Percentiles rank a stretch among this genome's conserved stretches.
Conservation (phyloP, 352 stramenopile species). For the Phytophthora kernoviae region DNA sequence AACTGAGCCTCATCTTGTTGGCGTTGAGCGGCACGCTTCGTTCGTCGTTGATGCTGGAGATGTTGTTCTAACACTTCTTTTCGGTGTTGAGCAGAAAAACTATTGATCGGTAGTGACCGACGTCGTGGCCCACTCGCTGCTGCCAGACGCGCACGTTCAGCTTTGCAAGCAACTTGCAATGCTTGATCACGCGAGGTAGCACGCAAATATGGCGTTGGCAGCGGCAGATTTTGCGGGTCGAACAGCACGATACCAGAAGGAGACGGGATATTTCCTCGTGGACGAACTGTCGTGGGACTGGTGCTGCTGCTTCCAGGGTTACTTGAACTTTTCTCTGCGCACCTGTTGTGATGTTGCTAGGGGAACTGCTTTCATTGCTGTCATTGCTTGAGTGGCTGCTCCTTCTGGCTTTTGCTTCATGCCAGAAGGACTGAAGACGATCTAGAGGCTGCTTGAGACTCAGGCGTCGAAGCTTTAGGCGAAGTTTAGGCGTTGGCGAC, state of each 20-base stretch:
- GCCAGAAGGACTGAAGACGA: constrained; percentile 29
- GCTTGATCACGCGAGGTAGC: constrained; percentile 27
- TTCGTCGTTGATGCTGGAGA: constrained; percentile 23
- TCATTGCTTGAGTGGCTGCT: constrained; percentile 22
- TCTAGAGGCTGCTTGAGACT: constrained; percentile 30
- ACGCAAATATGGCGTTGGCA: constrained; percentile 14
- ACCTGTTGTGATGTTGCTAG: constrained; percentile 10
- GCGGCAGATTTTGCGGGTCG: constrained; percentile 40
- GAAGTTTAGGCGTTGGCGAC: constrained; percentile 24
- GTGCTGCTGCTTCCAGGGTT: constrained; percentile 12
- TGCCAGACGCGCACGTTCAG: constrained; percentile 17
- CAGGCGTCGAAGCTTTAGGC: constrained; percentile 28
- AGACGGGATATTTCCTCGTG: constrained; percentile 17
- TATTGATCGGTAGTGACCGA: constrained; percentile 57
- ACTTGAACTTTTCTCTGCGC: constrained; percentile 6
- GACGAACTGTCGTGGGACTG: constrained; percentile 17
- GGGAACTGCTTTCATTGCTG: constrained; percentile 12
- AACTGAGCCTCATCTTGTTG: constrained; percentile 16
- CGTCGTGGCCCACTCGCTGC: constrained; percentile 28
- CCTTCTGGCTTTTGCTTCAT: constrained; percentile 30
- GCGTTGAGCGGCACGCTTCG: constrained; percentile 12
- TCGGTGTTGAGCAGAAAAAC: constrained; percentile 34
- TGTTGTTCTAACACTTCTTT: constrained; percentile 20
- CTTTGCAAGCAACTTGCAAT: constrained; percentile 14
- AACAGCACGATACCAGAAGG: constrained; percentile 50